Evolutionary conservation across 495 filamentous ascomycete genomes (phyloP), one percentile per base, ranked within the genome.

Genomic region (Daldinia caldariorum): DNA sequence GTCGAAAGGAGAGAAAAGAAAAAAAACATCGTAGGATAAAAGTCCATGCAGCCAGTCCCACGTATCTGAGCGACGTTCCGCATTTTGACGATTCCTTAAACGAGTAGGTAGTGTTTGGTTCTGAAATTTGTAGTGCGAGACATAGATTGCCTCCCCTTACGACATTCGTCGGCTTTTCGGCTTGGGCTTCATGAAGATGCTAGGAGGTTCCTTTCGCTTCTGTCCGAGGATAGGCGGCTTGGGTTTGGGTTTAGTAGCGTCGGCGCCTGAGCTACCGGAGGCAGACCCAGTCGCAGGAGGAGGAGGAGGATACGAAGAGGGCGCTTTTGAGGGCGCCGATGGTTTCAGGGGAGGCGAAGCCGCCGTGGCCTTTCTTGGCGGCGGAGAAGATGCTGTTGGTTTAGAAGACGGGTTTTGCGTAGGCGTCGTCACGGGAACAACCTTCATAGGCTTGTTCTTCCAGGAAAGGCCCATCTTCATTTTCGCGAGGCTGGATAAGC

Each of bases 101-200:
- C 26, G 26, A 26, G 3, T 26, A 26, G 26, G 3, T 26, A 26
- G 26, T 26, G 1, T 26, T 26, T 26, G 26, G 3, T 26, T 26
- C 3, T 26, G 26, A 26, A 22, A 22, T 18, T 16, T 12, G 49
- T 20, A 26, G 49, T 20, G 14, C 7, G 8, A 16, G 56, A 10
- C 43, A 22, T 12, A 3, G 8, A 22, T 45, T 26, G 3, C 34
- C 13, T 4, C n/a, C 57, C 35, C 31, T 63, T 39, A 68, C 22
- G 59, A 72, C 45, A 59, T 61, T 7, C 74, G 72, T 31, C 63
- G 60, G 29, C 22, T 16, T 53, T 77, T 77, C 5, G 60, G 37
- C 57, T 72, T 73, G 2, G 73, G 74, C 26, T 63, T 62, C 77
- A 80, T 79, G 43, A 81, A 81, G 8, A 79, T 47, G 65, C 75